Percentiles rank a stretch among this genome's conserved stretches.
Conservation (phyloP, 805 yeast genomes). For the Torulaspora gathmanii region DNA sequence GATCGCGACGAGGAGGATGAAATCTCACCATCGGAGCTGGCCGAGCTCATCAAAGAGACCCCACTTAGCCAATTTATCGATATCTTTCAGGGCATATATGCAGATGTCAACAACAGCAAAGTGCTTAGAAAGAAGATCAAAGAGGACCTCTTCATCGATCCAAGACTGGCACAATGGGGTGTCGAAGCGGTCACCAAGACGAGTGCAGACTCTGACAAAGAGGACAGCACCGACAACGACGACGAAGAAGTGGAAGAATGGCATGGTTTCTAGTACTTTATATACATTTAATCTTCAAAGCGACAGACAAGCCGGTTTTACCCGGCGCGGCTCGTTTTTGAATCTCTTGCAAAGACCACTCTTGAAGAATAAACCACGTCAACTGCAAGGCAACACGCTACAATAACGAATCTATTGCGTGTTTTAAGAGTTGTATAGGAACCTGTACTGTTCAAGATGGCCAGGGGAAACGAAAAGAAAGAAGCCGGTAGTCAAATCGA, state of each 20-base stretch:
- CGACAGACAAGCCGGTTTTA: neutral
- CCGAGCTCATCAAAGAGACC: constrained; percentile 38
- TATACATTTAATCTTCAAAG: neutral
- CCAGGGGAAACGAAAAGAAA: constrained; percentile 30
- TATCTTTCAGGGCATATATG: constrained; percentile 55
- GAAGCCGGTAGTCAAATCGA: constrained; percentile 40
- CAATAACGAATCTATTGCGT: neutral
- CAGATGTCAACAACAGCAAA: constrained; percentile 49
- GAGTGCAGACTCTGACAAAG: constrained; percentile 26
- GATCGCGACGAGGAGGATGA: constrained; percentile 46
- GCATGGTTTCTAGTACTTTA: constrained; percentile 36
- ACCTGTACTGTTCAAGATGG: constrained; percentile 12
- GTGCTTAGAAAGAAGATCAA: constrained; percentile 59
- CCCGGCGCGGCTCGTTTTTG: neutral
- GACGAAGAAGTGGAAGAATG: constrained; percentile 38
- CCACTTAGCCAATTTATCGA: constrained; percentile 53
- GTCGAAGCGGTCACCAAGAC: constrained; percentile 30
- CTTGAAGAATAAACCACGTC: neutral
- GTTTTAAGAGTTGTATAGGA: neutral
- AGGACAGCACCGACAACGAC: constrained; percentile 32
- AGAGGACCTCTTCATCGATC: constrained; percentile 63
- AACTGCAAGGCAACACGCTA: neutral
- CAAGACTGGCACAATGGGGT: constrained; percentile 63
- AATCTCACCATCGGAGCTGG: constrained; percentile 36
- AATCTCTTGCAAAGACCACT: neutral